Conservation (phyloP, 1,284 basidiomycete species). For the Marasmius tenuissimus region DNA sequence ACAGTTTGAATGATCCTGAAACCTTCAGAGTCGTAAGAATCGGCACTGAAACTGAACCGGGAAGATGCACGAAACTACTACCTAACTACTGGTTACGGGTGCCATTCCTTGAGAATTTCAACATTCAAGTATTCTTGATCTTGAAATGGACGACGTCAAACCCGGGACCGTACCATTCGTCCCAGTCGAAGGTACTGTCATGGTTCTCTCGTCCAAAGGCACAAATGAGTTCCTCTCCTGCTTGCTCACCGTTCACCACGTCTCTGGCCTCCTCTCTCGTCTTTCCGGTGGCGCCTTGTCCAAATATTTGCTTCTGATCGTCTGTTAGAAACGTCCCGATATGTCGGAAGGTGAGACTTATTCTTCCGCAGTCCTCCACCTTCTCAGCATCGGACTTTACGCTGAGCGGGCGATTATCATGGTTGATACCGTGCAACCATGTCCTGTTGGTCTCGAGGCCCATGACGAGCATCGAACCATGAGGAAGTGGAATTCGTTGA, state of each 20-base stretch:
- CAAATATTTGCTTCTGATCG: slow-evolving; percentile 54
- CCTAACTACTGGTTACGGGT: too few relatives aligned
- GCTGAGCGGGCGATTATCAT: slow-evolving; percentile 60
- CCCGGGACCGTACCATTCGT: slow-evolving; percentile 57
- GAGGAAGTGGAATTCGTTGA: slow-evolving; percentile 68
- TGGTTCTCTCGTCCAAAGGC: slow-evolving; percentile 76
- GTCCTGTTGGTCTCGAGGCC: slow-evolving; percentile 66
- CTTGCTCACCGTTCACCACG: slow-evolving; percentile 50
- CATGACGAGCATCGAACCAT: slow-evolving; percentile 78
- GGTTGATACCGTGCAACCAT: slow-evolving; percentile 72
- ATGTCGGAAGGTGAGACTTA: slow-evolving; percentile 74
- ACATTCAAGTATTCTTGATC: background rate
- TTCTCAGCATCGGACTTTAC: slow-evolving; percentile 55
- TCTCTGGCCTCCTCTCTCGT: slow-evolving; percentile 45
- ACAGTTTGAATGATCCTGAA: too few relatives aligned
- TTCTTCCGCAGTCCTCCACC: slow-evolving; percentile 56
- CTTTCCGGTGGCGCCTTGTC: slow-evolving; percentile 68
- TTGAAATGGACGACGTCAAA: slow-evolving; percentile 67
- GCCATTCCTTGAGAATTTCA: too few relatives aligned
- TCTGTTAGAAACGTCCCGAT: slow-evolving; percentile 69
- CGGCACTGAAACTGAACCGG: too few relatives aligned
- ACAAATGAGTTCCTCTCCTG: slow-evolving; percentile 49
- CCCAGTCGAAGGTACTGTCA: slow-evolving; percentile 66
- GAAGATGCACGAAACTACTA: too few relatives aligned
- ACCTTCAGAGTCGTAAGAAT: too few relatives aligned